phyloP scores from a whole-genome alignment of 139 green algal genomes.

The Tetradesmus lagerheimii region DNA sequence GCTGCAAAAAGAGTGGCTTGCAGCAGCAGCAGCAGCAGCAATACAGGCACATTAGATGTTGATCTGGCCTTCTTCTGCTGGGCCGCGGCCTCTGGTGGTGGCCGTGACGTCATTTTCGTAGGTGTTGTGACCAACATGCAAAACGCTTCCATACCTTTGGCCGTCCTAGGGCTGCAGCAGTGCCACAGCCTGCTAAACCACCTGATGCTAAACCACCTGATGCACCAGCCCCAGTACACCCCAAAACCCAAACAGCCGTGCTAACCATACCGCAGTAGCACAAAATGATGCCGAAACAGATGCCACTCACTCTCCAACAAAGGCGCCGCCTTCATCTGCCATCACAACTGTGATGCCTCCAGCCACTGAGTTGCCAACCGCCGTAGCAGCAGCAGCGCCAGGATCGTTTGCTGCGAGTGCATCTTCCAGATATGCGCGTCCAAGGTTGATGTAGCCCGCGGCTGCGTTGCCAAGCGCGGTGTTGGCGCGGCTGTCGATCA shows the following conservation, averaged over 20 bases:
- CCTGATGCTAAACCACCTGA: too few species aligned
- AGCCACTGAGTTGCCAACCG: neutral
- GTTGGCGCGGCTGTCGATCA: neutral
- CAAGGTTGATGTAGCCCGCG: neutral
- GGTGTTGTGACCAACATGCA: too few species aligned
- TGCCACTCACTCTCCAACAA: neutral
- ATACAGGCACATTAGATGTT: neutral
- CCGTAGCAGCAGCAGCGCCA: neutral
- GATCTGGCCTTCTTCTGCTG: constrained; percentile 31
- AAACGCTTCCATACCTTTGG: too few species aligned
- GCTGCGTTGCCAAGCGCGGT: neutral
- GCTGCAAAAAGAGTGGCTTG: too few species aligned
- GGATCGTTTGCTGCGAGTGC: neutral
- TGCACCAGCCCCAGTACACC: too few species aligned
- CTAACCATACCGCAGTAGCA: too few species aligned
- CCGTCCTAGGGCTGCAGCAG: too few species aligned
- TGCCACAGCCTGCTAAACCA: too few species aligned
- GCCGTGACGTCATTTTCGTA: constrained; percentile 26
- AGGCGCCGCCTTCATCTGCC: neutral
- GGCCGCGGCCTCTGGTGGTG: constrained; percentile 31
- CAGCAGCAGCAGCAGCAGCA: too few species aligned
- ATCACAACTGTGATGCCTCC: neutral
- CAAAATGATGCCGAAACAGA: too few species aligned
- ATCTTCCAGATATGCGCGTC: neutral
- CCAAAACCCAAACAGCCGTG: too few species aligned